A percentile compares a stretch with the other conserved stretches of the same genome.
phyloP scores from a whole-genome alignment of 208 protist genomes.

The Endotrypanum monterogeii region DNA sequence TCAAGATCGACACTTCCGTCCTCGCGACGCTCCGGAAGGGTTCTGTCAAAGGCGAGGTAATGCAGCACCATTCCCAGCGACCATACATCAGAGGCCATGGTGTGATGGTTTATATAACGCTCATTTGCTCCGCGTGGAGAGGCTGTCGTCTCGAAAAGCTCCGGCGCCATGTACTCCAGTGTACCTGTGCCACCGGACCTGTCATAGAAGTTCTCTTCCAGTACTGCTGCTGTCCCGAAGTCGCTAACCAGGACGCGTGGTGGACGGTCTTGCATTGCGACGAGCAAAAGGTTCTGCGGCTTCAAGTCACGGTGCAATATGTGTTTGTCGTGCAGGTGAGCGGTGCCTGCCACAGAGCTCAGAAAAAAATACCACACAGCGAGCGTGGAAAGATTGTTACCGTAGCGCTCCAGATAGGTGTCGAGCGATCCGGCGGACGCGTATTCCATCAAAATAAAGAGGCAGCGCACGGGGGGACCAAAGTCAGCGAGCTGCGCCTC shows the following conservation, averaged over 20 bases:
- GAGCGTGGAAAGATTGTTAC: slow-evolving; percentile 66
- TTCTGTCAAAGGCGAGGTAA: slow-evolving; percentile 75
- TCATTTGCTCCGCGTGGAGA: slow-evolving; percentile 22
- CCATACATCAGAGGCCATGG: slow-evolving; percentile 80
- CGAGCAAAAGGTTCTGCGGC: slow-evolving; percentile 89
- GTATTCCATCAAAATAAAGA: slow-evolving; percentile 94
- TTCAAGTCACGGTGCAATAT: slow-evolving; percentile 91
- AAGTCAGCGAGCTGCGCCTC: slow-evolving; percentile 84
- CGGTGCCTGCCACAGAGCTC: slow-evolving; percentile 73
- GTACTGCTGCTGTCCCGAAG: slow-evolving; percentile 83
- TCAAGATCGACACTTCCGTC: slow-evolving; percentile 55
- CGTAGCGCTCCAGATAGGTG: slow-evolving; percentile 74
- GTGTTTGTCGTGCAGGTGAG: slow-evolving; percentile 79
- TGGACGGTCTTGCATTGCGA: slow-evolving; percentile 37
- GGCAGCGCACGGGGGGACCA: slow-evolving; percentile 84
- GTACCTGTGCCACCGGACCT: slow-evolving; percentile 87
- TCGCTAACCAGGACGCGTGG: slow-evolving; percentile 88
- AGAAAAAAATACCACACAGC: slow-evolving; percentile 93
- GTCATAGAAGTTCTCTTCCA: slow-evolving; percentile 59
- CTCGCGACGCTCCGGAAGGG: slow-evolving; percentile 44
- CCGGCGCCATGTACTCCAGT: slow-evolving; percentile 90
- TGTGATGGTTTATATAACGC: slow-evolving; percentile 67
- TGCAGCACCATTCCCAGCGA: slow-evolving; percentile 90
- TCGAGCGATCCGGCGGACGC: slow-evolving; percentile 84
- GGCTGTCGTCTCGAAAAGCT: slow-evolving; percentile 72